Conservation (phyloP, 1,139 yeast genomes). For the Arxiozyma heterogenica region DNA sequence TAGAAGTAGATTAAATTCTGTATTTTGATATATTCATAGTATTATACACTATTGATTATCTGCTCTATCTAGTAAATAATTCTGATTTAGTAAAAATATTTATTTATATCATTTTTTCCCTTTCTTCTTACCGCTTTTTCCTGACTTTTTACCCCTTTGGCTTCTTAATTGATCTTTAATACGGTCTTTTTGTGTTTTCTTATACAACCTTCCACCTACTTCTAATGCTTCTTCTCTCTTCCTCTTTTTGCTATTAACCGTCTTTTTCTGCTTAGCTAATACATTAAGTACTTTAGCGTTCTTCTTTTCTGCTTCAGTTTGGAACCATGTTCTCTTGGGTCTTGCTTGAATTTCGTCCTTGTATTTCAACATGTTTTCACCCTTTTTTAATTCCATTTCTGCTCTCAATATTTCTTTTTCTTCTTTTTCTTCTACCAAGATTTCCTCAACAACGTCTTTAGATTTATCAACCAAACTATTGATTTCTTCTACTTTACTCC, state of each 20-base stretch:
- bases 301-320: slow-evolving; percentile 62
- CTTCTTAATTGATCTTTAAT: slow-evolving; percentile 39
- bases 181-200: slow-evolving; percentile 65
- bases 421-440: slow-evolving; percentile 76
- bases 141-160: slow-evolving; percentile 32
- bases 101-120: too few species aligned
- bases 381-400: slow-evolving; percentile 82
- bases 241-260: slow-evolving; percentile 47
- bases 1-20: too few species aligned
- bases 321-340: slow-evolving; percentile 97
- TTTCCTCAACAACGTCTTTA: slow-evolving; percentile 56
- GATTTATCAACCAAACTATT: slow-evolving; percentile 53
- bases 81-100: background rate
- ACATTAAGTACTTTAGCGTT: slow-evolving; percentile 29
- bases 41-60: background rate
- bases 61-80: background rate
- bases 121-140: slow-evolving; percentile 14
- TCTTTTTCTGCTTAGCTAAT: slow-evolving; percentile 38
- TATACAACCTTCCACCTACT: slow-evolving; percentile 44
- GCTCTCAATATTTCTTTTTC: slow-evolving; percentile 82
- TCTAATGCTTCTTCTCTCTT: slow-evolving; percentile 47
- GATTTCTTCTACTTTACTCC: slow-evolving; percentile 70
- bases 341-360: slow-evolving; percentile 76
- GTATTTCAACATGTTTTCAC: slow-evolving; percentile 72
- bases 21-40: background rate